A percentile compares a stretch with the other conserved stretches of the same genome.
Conservation (phyloP, 768 basidiomycete species). For the Galerina sulciceps region DNA sequence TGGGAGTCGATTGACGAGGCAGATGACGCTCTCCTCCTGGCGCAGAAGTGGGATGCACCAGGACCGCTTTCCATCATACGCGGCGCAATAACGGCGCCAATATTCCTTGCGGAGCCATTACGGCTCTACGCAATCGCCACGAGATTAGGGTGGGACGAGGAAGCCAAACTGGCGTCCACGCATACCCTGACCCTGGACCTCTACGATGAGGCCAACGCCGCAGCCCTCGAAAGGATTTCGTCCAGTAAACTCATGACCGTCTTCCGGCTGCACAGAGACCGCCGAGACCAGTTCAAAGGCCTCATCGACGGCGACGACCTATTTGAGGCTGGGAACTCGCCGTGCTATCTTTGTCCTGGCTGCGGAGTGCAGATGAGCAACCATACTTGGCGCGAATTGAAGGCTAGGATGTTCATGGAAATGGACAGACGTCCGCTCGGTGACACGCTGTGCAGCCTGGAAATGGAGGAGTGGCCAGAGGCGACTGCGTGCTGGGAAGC, state of each 20-base stretch:
- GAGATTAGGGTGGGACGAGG: constrained; percentile 48
- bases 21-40: constrained; percentile 41
- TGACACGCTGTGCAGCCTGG: constrained; percentile 37
- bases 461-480: constrained; percentile 50
- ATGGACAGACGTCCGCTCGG: constrained; percentile 44
- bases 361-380: constrained; percentile 41
- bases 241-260: constrained; percentile 39
- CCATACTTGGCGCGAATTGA: constrained; percentile 43
- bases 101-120: constrained; percentile 48
- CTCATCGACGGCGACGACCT: constrained; percentile 36
- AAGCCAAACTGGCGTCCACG: constrained; percentile 44
- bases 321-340: constrained; percentile 43
- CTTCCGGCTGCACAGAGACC: constrained; percentile 42
- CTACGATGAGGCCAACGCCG: constrained; percentile 34
- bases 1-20: constrained; percentile 46
- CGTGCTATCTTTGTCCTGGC: constrained; percentile 29
- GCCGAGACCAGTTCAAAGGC: constrained; percentile 40
- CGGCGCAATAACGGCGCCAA: constrained; percentile 41
- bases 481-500: constrained; percentile 43
- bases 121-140: constrained; percentile 51
- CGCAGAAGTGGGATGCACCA: constrained; percentile 50
- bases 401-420: constrained; percentile 41
- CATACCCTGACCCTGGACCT: constrained; percentile 45
- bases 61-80: constrained; percentile 49
- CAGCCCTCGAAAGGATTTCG: constrained; percentile 36